Base-by-base conservation (phyloP, 352 stramenopile species). In the Paralagenidium karlingii region DNA sequence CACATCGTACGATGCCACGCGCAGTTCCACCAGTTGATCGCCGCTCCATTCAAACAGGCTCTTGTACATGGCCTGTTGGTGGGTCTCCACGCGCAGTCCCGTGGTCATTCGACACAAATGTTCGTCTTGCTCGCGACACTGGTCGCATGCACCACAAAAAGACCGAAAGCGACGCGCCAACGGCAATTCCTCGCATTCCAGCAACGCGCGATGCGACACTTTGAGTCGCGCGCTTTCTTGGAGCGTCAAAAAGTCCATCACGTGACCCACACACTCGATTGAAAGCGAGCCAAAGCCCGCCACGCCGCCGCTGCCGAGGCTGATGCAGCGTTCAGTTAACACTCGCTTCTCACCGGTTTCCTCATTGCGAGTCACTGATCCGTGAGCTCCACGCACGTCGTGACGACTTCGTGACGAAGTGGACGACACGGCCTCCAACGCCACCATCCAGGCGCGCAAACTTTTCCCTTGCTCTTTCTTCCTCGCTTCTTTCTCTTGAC, bases 161-260 rank as follows among this genome's bases (percentile, higher is more conserved):
- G 75, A 86, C 41, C 53, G 45, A 11, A 73, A 61, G 7, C 40
- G 25, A 3, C 49, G 43, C 1, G 63, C 54, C 22, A 84, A 39
- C 7, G 69, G 59, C 45, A 76, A 63, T 26, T 63, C 44, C 38
- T 33, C 27, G 7, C 7, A 16, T 36, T 15, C 15, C 6, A 60
- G 36, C 13, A 89, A 53, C 38, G 38, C 27, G 21, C 59, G 57
- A 22, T 40, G 58, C 31, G 59, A 67, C 33, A 51, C 46, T 18
- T 88, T 43, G 43, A 88, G 53, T 28, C 62, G 53, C n/a, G 82
- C 64, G 32, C 73, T 62, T 40, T 88, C 75, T 29, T 38, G 27
- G 24, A 81, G 55, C 10, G 40, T 33, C 30, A 92, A 48, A 38
- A 73, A 85, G 15, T 56, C 53, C 31, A 88, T 45, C 13, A 88